A percentile compares a stretch with the other conserved stretches of the same genome.
phyloP scores from a whole-genome alignment of 257 asterid genomes.

The Solanum chmielewskii region DNA sequence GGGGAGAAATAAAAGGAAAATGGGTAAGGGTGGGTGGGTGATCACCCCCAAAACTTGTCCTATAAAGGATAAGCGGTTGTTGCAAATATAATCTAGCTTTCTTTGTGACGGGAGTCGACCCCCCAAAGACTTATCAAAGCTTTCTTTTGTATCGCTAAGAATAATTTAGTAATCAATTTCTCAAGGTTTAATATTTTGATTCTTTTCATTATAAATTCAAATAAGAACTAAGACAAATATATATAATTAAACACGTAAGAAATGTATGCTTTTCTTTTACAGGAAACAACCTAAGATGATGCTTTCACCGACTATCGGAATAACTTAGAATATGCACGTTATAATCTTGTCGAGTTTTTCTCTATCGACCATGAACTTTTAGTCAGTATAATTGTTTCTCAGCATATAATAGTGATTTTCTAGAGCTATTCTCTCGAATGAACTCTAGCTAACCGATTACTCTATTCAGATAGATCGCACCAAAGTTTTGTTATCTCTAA shows the following conservation, averaged over 20 bases:
- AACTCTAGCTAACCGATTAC: neutral
- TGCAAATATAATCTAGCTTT: neutral
- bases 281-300: neutral
- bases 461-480: neutral
- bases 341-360: neutral
- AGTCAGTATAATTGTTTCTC: neutral
- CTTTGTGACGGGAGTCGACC: neutral
- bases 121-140: neutral
- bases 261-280: neutral
- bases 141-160: neutral
- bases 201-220: neutral
- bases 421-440: neutral
- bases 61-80: neutral
- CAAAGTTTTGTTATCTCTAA: neutral
- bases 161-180: neutral
- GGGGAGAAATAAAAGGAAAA: neutral
- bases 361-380: neutral
- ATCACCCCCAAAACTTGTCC: neutral
- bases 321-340: neutral
- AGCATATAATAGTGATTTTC: neutral
- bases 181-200: neutral
- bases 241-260: neutral
- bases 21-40: neutral
- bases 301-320: neutral
- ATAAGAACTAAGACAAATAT: neutral